These are phyloP conservation scores for Boletus eberwhitei DNA, from an alignment of 768 basidiomycete genomes.

Conservation along the genomic window DNA sequence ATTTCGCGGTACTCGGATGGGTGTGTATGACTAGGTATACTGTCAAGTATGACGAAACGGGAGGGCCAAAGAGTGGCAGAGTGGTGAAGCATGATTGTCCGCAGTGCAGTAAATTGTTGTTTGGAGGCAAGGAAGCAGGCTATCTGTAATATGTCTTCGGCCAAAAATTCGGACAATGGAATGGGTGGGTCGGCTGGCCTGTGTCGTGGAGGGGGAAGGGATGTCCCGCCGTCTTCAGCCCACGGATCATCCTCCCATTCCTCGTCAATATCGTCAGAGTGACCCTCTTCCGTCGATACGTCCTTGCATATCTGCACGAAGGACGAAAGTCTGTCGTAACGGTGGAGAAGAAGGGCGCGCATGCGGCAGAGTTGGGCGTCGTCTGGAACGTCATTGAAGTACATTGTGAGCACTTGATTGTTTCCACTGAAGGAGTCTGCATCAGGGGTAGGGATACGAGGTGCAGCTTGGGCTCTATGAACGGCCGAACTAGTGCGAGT, in stretches of 20 bases:
- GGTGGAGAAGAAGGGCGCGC: conserved; percentile 63
- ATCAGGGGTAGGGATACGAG: conserved; percentile 21
- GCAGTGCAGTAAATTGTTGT: conserved; percentile 56
- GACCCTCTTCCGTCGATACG: conserved; percentile 27
- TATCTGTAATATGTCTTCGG: conserved; percentile 49
- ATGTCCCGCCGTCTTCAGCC: conserved; percentile 48
- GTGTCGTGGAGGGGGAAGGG: conserved; percentile 17
- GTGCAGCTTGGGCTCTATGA: conserved; percentile 43
- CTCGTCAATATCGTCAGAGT: conserved; percentile 35
- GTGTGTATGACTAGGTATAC: conserved; percentile 69
- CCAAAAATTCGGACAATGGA: conserved; percentile 62
- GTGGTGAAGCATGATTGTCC: conserved; percentile 57
- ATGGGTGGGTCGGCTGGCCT: conserved; percentile 40
- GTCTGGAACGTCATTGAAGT: conserved; percentile 54
- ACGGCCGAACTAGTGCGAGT: conserved; percentile 51
- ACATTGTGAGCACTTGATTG: conserved; percentile 37
- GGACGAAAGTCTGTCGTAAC: conserved; percentile 71
- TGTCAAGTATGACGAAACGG: conserved; percentile 67
- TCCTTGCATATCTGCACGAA: conserved; percentile 58
- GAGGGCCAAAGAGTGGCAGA: conserved; percentile 56
- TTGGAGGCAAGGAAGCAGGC: conserved; percentile 66
- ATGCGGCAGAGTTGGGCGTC: conserved; percentile 66
- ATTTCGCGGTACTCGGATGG: conserved; percentile 60
- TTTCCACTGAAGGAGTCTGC: conserved; percentile 16
- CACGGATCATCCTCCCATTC: conserved; percentile 62